Evolutionary conservation across 331 rosid genomes (phyloP).

Genomic region (Rhamnella rubrinervis): DNA sequence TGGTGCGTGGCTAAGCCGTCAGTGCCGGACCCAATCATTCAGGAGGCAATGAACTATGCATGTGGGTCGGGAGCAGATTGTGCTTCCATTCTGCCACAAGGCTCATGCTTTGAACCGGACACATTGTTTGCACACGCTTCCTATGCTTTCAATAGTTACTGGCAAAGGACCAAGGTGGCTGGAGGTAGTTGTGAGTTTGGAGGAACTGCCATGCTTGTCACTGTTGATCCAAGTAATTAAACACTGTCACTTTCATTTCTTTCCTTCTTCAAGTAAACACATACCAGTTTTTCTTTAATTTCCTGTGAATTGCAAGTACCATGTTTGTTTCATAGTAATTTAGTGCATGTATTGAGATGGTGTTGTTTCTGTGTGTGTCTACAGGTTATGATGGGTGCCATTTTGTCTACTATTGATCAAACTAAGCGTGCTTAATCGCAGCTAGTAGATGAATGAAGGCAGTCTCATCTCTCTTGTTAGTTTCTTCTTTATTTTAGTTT

Average conservation of each 20-base stretch:
- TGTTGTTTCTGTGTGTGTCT: not conserved
- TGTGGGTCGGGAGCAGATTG: constrained; percentile 92
- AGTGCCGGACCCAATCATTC: constrained; percentile 88
- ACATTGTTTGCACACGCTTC: constrained; percentile 73
- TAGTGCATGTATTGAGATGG: not conserved
- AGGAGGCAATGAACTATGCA: constrained; percentile 93
- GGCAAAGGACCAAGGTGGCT: constrained; percentile 71
- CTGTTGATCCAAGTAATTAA: constrained; percentile 61
- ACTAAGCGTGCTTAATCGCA: too few species aligned
- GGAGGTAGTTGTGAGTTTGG: constrained; percentile 89
- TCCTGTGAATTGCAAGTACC: not conserved
- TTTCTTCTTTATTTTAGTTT: constrained; percentile 1
- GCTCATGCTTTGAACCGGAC: constrained; percentile 71
- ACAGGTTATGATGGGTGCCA: constrained; percentile 77
- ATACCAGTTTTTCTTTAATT: not conserved
- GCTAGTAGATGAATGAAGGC: too few species aligned
- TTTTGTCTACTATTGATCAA: constrained; percentile 37
- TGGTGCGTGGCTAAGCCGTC: constrained; percentile 99
- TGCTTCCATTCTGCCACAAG: constrained; percentile 56
- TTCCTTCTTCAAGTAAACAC: not conserved
- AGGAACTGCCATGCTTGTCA: constrained; percentile 83
- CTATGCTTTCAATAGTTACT: constrained; percentile 77
- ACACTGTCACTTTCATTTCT: too few species aligned
- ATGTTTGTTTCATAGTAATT: not conserved
- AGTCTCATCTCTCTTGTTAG: not conserved